Conservation (phyloP, 192 early-diverging fungal genomes). For the Radiomyces spectabilis region DNA sequence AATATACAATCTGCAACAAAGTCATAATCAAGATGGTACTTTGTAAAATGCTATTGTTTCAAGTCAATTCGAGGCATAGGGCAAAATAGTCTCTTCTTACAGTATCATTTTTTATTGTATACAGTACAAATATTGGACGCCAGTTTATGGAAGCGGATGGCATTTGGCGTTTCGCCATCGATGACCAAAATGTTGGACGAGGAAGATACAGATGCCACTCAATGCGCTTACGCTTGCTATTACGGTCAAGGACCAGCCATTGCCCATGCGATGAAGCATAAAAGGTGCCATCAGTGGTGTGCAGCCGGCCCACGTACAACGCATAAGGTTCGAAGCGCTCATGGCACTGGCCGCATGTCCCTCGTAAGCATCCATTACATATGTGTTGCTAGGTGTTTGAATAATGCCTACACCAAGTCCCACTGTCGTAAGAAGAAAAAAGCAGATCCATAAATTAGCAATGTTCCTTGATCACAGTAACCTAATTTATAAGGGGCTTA, state of each 20-base stretch:
- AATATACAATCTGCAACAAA: too few relatives aligned
- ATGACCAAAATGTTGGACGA: conserved; percentile 7
- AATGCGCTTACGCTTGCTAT: conserved; percentile 2
- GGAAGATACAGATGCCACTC: conserved; percentile 10
- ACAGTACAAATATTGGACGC: too few relatives aligned
- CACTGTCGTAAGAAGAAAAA: conserved; percentile 2
- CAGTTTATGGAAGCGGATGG: too few relatives aligned
- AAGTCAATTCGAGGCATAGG: too few relatives aligned
- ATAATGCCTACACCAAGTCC: conserved; percentile 26
- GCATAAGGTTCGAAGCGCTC: conserved; percentile 21
- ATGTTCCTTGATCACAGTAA: too few relatives aligned
- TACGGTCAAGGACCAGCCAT: conserved; percentile 23
- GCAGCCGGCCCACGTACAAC: conserved; percentile 18
- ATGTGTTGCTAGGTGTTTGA: conserved; percentile 31
- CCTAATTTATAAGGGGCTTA: conserved; percentile 6
- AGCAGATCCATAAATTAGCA: too few relatives aligned
- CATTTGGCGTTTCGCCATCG: conserved; percentile 1
- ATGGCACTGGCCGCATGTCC: conserved; percentile 16
- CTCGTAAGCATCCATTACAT: conserved; percentile 22
- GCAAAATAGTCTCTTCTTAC: too few relatives aligned
- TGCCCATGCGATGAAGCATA: conserved; percentile 7
- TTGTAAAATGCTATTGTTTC: too few relatives aligned
- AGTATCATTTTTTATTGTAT: too few relatives aligned
- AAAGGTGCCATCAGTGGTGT: conserved; percentile 24
- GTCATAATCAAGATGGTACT: too few relatives aligned